These are phyloP conservation scores for Globisporangium abappressorium DNA, from an alignment of 352 stramenopile species.

Conservation along the genomic window DNA sequence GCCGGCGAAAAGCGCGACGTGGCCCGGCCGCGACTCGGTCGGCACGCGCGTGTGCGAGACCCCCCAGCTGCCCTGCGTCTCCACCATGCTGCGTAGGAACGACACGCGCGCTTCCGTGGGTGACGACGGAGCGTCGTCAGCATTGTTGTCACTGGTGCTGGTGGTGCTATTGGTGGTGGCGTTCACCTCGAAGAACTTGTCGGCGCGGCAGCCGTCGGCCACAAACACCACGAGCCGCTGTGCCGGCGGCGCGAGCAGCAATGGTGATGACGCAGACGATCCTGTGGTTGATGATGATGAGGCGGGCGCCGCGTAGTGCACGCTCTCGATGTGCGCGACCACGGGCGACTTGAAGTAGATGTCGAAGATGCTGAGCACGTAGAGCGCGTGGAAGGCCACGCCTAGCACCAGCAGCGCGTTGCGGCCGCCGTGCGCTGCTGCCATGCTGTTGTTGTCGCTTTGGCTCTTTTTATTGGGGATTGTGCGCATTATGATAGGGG, in stretches of 20 bases:
- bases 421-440: no score
- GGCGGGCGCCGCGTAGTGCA: slow-evolving; percentile 25
- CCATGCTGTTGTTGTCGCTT: background rate
- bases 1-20: slow-evolving; percentile 82
- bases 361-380: slow-evolving; percentile 89
- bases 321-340: slow-evolving; percentile 59
- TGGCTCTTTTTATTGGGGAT: background rate
- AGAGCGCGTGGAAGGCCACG: slow-evolving; percentile 76
- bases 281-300: background rate
- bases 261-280: slow-evolving; percentile 23
- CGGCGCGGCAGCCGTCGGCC: slow-evolving; percentile 77
- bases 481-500: no score
- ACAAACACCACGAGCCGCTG: slow-evolving; percentile 81
- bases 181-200: slow-evolving; percentile 81
- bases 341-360: slow-evolving; percentile 90
- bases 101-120: slow-evolving; percentile 32
- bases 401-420: slow-evolving; percentile 54
- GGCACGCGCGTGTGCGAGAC: slow-evolving; percentile 85
- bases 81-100: slow-evolving; percentile 63
- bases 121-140: background rate
- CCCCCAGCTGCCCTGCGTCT: slow-evolving; percentile 61
- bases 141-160: background rate
- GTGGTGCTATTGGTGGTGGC: slow-evolving; percentile 9
- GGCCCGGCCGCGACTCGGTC: slow-evolving; percentile 80
- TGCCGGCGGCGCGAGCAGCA: slow-evolving; percentile 33